Evolutionary conservation across 257 asterid genomes (phyloP), one percentile per base, ranked within the genome.

Genomic region (Solanum chilense): DNA sequence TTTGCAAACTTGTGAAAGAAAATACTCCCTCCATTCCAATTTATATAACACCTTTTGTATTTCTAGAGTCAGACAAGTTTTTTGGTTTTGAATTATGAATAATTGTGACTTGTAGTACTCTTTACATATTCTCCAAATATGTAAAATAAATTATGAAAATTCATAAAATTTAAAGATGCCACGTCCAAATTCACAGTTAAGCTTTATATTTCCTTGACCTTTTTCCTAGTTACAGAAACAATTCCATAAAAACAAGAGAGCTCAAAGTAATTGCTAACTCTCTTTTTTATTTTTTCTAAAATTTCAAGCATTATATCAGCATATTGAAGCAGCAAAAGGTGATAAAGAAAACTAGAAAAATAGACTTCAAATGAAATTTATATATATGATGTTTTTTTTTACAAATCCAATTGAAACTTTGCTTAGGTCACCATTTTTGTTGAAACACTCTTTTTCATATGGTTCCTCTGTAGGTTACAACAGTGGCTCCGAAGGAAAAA

Each of bases 401-500:
- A 31, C 42, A 31, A 35, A 69, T 71, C 45, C 39, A 41, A 35
- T 8, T 71, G 45, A 35, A 71, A 33, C 37, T 71, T 71, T 18
- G 45, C 45, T 35, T 33, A 33, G 45, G 78, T 39, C 45, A 33
- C 27, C 78, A 33, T 71, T 33, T 35, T 16, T 69, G 76, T 35
- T 71, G 25, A 71, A 18, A 45, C 9, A 12, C 44, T 27, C 78
- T 18, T 18, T 41, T 35, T 71, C 56, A 86, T 88, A 37, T 42
- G 44, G 84, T 86, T 71, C 88, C 73, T 92, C 91, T 89, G 88
- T 91, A 97, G 99, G 99, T 91, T 97, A 93, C 98, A 92, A 89
- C 99, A 97, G 90, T 97, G 99, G 99, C 83, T 94, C 71, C 97
- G 98, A 12, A 90, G 98, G 91, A 97, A 97, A 90, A 93, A 90